These are phyloP conservation scores for Fusarium beomiforme DNA, from an alignment of 2,329 filamentous ascomycete species.

Conservation along the genomic window DNA sequence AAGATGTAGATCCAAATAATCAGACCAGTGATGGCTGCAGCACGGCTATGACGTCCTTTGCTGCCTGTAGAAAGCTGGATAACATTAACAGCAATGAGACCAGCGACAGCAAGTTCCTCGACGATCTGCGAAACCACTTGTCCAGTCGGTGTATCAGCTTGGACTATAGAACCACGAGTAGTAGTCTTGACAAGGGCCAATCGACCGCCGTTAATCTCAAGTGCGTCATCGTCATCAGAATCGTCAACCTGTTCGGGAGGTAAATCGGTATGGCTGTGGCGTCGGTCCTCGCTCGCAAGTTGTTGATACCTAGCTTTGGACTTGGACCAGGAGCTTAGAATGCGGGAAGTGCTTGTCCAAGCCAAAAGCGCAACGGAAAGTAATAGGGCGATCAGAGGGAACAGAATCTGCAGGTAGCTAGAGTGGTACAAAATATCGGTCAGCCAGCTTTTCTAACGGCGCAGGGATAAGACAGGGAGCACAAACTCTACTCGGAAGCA, in stretches of 20 bases:
- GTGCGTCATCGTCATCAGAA: constrained; percentile 67
- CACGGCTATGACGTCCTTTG: constrained; percentile 66
- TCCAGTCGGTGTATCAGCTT: constrained; percentile 79
- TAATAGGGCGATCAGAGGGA: constrained; percentile 77
- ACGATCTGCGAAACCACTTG: constrained; percentile 75
- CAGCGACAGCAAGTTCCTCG: constrained; percentile 80
- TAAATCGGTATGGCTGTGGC: constrained; percentile 61
- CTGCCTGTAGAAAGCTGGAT: constrained; percentile 69
- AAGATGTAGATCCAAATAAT: constrained; percentile 84
- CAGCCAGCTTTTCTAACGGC: constrained; percentile 4
- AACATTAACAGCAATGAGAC: constrained; percentile 75
- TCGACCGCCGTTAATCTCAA: constrained; percentile 67
- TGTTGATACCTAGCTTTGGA: constrained; percentile 64
- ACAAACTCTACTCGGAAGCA: constrained; percentile 76
- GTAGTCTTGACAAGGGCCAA: constrained; percentile 68
- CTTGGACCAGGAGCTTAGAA: constrained; percentile 58
- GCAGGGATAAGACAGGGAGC: constrained; percentile 1
- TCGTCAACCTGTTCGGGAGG: constrained; percentile 57
- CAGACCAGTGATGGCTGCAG: constrained; percentile 73
- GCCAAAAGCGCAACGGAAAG: constrained; percentile 76
- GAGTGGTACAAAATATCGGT: constrained; percentile 18
- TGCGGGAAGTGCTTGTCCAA: constrained; percentile 65
- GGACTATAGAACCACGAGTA: constrained; percentile 72
- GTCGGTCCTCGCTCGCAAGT: constrained; percentile 56
- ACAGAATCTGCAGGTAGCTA: constrained; percentile 69